Conservation (phyloP, 164 flowering plant genomes). For the Dillenia turbinata region DNA sequence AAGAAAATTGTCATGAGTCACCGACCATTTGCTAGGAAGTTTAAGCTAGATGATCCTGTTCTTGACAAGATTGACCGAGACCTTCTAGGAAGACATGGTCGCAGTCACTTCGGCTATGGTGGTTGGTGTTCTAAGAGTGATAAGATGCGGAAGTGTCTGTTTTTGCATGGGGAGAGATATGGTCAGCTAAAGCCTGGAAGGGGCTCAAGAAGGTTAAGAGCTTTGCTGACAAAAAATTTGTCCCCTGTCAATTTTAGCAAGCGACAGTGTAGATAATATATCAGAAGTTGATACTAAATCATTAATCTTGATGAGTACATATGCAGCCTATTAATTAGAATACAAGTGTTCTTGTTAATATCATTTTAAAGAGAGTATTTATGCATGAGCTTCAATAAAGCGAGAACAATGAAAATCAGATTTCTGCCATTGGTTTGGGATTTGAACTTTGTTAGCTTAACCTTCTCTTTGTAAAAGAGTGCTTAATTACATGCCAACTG, state of each 20-base stretch:
- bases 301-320: no score
- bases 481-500: no score
- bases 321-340: no score
- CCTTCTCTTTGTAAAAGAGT: no score
- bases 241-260: slow-evolving; percentile 31
- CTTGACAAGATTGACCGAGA: slow-evolving; percentile 71
- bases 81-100: slow-evolving; percentile 34
- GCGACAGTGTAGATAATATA: slow-evolving; percentile 51
- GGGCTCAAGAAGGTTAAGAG: slow-evolving; percentile 61
- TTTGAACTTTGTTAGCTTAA: no score
- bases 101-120: slow-evolving; percentile 48
- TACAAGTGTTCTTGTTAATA: no score
- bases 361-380: no score
- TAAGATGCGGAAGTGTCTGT: slow-evolving; percentile 20
- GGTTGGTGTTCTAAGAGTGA: slow-evolving; percentile 66
- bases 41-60: slow-evolving; percentile 53
- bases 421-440: no score
- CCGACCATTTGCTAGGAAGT: slow-evolving; percentile 81
- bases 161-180: slow-evolving; percentile 23
- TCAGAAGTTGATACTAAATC: not conserved
- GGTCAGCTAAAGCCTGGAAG: slow-evolving; percentile 67
- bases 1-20: slow-evolving; percentile 51
- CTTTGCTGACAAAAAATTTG: slow-evolving; percentile 40
- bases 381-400: no score
- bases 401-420: no score